These are phyloP conservation scores for Penicillium sp. DNA, from an alignment of 2,329 filamentous ascomycete genomes.

Conservation along the genomic window DNA sequence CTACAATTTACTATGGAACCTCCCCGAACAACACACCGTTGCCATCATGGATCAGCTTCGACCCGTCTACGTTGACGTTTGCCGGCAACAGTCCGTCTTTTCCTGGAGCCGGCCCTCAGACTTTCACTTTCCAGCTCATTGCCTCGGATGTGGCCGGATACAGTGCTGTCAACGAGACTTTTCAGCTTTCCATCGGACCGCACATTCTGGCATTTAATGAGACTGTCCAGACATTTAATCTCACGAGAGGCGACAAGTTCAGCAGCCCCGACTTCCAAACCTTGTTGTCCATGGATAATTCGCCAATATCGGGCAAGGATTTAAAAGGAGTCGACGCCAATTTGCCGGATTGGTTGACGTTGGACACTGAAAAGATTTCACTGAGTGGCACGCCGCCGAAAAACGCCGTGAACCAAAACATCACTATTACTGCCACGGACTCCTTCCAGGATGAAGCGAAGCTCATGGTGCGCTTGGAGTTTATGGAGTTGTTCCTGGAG, in stretches of 20 bases:
- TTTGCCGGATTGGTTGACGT: slow-evolving; percentile 63
- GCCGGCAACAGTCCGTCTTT: slow-evolving; percentile 65
- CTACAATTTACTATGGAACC: slow-evolving; percentile 69
- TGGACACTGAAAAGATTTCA: slow-evolving; percentile 58
- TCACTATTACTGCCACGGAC: slow-evolving; percentile 58
- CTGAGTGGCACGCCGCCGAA: slow-evolving; percentile 61
- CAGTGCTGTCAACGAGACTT: slow-evolving; percentile 58
- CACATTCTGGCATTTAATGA: slow-evolving; percentile 64
- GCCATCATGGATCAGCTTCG: slow-evolving; percentile 78
- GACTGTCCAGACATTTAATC: slow-evolving; percentile 53
- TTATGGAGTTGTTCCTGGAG: slow-evolving; percentile 42
- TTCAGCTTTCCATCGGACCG: slow-evolving; percentile 66
- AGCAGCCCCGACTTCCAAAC: slow-evolving; percentile 50
- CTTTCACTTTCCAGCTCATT: slow-evolving; percentile 66
- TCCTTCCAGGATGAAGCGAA: slow-evolving; percentile 56
- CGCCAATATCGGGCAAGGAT: slow-evolving; percentile 46
- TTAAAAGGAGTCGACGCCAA: slow-evolving; percentile 51
- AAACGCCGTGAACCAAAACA: slow-evolving; percentile 55
- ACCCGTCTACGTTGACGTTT: slow-evolving; percentile 59
- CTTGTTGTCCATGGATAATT: slow-evolving; percentile 56
- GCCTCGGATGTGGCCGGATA: slow-evolving; percentile 78
- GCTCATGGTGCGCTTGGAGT: slow-evolving; percentile 49
- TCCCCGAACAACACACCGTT: slow-evolving; percentile 73
- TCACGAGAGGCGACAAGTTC: slow-evolving; percentile 51
- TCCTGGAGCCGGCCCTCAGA: slow-evolving; percentile 62